phyloP scores from a whole-genome alignment of 169 alveolate genomes.

The Cryptosporidium meleagridis region DNA sequence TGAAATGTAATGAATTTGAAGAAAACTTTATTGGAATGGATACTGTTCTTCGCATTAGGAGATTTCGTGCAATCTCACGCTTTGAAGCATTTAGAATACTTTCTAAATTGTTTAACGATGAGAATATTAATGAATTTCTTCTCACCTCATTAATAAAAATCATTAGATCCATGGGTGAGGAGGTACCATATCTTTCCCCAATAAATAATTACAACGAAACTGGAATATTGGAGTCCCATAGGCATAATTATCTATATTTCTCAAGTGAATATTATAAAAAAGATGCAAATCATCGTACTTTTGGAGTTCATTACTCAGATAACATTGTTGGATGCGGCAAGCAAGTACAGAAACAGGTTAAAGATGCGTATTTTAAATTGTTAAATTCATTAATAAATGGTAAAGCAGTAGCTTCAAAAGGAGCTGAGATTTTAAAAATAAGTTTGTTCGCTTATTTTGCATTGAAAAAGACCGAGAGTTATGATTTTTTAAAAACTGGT shows the following conservation, averaged over 20 bases:
- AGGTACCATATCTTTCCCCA: background rate
- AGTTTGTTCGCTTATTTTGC: slow-evolving; percentile 72
- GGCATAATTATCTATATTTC: background rate
- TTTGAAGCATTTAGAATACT: slow-evolving; percentile 32
- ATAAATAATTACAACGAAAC: background rate
- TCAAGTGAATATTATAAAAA: slow-evolving; percentile 18
- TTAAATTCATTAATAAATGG: slow-evolving; percentile 55
- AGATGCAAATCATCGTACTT: background rate
- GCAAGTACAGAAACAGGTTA: slow-evolving; percentile 75
- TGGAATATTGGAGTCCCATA: background rate
- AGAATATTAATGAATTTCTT: background rate
- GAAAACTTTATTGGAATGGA: background rate
- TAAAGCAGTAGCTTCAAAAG: slow-evolving; percentile 36
- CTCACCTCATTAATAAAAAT: background rate
- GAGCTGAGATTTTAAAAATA: slow-evolving; percentile 64
- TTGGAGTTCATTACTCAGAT: slow-evolving; percentile 40
- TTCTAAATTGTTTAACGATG: background rate
- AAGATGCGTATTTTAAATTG: slow-evolving; percentile 47
- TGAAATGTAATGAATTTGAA: background rate
- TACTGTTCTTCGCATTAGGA: background rate
- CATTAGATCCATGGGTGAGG: slow-evolving; percentile 35
- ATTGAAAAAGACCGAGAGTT: slow-evolving; percentile 39
- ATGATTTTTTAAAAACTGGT: background rate
- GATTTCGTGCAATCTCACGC: slow-evolving; percentile 49
- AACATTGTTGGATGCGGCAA: slow-evolving; percentile 76